phyloP scores from a whole-genome alignment of 169 alveolate genomes.

The Plasmodium ovale region DNA sequence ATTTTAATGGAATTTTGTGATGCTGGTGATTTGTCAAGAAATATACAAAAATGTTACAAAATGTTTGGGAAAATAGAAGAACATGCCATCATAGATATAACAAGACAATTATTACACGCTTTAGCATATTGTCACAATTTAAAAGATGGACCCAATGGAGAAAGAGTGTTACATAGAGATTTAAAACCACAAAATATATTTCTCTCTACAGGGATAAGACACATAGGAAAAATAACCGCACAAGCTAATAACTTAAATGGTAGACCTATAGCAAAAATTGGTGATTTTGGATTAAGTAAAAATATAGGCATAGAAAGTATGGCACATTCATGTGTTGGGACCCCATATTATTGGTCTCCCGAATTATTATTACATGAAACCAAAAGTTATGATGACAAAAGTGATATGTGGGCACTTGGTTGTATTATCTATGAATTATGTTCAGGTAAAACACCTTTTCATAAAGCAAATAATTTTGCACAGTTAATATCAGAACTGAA shows the following conservation, averaged over 20 bases:
- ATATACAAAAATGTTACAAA: slow-evolving; percentile 91
- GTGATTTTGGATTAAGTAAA: slow-evolving; percentile 98
- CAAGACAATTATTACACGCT: slow-evolving; percentile 94
- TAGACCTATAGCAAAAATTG: slow-evolving; percentile 91
- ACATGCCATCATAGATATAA: slow-evolving; percentile 95
- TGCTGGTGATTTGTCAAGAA: slow-evolving; percentile 95
- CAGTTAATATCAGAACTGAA: slow-evolving; percentile 83
- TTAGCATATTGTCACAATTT: slow-evolving; percentile 94
- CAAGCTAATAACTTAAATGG: slow-evolving; percentile 72
- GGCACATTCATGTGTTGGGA: slow-evolving; percentile 96
- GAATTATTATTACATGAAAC: slow-evolving; percentile 92
- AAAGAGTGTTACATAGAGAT: slow-evolving; percentile 95
- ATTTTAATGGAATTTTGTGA: slow-evolving; percentile 97
- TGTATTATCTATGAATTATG: slow-evolving; percentile 94
- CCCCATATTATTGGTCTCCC: slow-evolving; percentile 98
- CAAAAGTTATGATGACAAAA: slow-evolving; percentile 94
- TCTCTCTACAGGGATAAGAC: slow-evolving; percentile 84
- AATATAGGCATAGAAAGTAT: slow-evolving; percentile 92
- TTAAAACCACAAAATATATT: slow-evolving; percentile 96
- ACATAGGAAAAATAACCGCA: slow-evolving; percentile 76
- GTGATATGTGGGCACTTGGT: slow-evolving; percentile 95
- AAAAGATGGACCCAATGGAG: slow-evolving; percentile 87
- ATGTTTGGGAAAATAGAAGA: slow-evolving; percentile 93
- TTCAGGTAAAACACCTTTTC: slow-evolving; percentile 95
- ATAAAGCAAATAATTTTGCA: slow-evolving; percentile 88